Conservation (phyloP, 2,329 filamentous ascomycete species). For the Volutella citrinella region DNA sequence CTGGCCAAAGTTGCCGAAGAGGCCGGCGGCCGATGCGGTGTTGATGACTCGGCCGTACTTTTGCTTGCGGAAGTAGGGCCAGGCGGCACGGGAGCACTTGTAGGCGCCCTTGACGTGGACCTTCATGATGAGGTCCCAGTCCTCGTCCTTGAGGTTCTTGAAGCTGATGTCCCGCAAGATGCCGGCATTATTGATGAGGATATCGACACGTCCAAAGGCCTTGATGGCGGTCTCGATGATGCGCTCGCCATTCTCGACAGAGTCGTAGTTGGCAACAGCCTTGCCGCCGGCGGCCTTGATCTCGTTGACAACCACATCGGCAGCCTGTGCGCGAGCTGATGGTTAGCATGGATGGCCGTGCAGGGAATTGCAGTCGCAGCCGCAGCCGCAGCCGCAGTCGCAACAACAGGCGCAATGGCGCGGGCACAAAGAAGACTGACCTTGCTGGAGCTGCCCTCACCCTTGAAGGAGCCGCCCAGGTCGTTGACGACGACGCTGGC, state of each 20-base stretch:
- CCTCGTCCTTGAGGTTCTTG: slow-evolving; percentile 96
- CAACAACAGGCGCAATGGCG: no score
- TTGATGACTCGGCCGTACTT: slow-evolving; percentile 97
- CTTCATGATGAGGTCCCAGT: slow-evolving; percentile 93
- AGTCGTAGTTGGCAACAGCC: slow-evolving; percentile 96
- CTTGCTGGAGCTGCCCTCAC: slow-evolving; percentile 83
- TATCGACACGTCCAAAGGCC: slow-evolving; percentile 80
- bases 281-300: slow-evolving; percentile 88
- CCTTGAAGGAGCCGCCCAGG: slow-evolving; percentile 87
- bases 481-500: slow-evolving; percentile 97
- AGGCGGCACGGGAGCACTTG: slow-evolving; percentile 92
- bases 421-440: no score
- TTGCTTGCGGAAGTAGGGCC: slow-evolving; percentile 97
- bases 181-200: slow-evolving; percentile 97
- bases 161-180: slow-evolving; percentile 95
- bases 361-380: no score
- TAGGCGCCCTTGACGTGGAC: slow-evolving; percentile 93
- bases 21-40: slow-evolving; percentile 90
- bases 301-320: slow-evolving; percentile 78
- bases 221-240: slow-evolving; percentile 90
- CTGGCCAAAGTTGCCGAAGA: slow-evolving; percentile 95
- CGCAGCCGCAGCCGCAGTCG: no score
- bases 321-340: slow-evolving; percentile 68
- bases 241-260: slow-evolving; percentile 86
- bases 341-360: no score